Evolutionary conservation across 805 yeast species (phyloP).

Genomic region (Metschnikowia aberdeeniae): DNA sequence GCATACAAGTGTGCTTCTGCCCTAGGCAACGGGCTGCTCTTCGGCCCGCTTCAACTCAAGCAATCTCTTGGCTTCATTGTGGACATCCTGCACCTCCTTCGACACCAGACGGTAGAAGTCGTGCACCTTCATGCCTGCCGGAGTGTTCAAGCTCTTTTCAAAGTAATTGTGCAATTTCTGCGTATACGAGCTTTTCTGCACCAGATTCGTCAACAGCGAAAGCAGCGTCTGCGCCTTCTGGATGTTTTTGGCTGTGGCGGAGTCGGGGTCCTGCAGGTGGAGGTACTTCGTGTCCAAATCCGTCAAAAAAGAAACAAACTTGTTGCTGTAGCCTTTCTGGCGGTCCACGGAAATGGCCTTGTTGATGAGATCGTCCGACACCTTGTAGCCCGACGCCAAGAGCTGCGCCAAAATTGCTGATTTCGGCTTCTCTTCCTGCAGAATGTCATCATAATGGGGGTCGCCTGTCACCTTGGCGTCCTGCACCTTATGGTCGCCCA

Average conservation of each 20-base stretch:
- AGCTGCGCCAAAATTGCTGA: constrained; percentile 72
- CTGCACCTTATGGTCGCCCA: constrained; percentile 22
- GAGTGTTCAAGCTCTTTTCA: constrained; percentile 43
- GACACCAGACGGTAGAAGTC: constrained; percentile 54
- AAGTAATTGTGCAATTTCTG: constrained; percentile 41
- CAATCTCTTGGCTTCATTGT: constrained; percentile 68
- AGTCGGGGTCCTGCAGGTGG: constrained; percentile 53
- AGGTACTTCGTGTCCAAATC: constrained; percentile 55
- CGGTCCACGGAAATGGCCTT: constrained; percentile 62
- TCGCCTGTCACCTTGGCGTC: constrained; percentile 26
- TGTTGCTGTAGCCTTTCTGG: constrained; percentile 54
- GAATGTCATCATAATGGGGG: constrained; percentile 43
- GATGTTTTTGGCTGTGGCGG: constrained; percentile 30
- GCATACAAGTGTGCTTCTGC: too few relatives aligned
- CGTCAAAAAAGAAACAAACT: constrained; percentile 53
- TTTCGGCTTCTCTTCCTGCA: constrained; percentile 77
- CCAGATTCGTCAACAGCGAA: constrained; percentile 37
- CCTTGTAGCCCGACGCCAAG: constrained; percentile 65
- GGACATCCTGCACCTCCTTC: constrained; percentile 59
- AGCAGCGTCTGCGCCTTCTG: constrained; percentile 23
- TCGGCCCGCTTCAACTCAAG: constrained; percentile 47
- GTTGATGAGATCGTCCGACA: constrained; percentile 58
- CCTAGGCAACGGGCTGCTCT: not conserved
- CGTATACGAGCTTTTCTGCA: constrained; percentile 29
- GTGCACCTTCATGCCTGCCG: constrained; percentile 58